Evolutionary conservation across 1,284 basidiomycete genomes (phyloP), one percentile per base, ranked within the genome.

Genomic region (Fomes fomentarius): DNA sequence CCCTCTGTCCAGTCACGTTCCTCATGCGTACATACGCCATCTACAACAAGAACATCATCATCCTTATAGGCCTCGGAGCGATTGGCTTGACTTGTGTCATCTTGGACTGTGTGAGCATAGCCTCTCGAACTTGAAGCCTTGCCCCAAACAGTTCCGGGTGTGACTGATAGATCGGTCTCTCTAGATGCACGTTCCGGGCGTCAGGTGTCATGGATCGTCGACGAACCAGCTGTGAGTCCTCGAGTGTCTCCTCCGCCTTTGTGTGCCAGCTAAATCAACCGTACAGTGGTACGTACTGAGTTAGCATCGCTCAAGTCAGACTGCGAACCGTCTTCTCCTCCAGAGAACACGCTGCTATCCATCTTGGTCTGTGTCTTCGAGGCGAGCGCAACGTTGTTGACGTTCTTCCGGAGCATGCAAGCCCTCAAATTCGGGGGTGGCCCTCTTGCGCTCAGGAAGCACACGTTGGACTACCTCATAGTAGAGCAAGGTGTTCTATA

Each of bases 11-110:
- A 73, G 71, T 62, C 28, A 67, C 69, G 0, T 71, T 71, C 65
- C 57, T 65, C 12, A 58, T 62, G 21, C 57, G 73, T 39, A 71
- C 71, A 1, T 74, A 67, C 37, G 72, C 69, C 1, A 64, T 75
- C 3, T 75, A 60, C 40, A 60, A 56, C 15, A 57, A 62, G 41
- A 72, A 60, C 57, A 57, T 45, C 6, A 25, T 60, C 21, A 52
- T 74, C n/a, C 58, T 70, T 4, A 35, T 50, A 3, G 60, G 61
- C 34, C 66, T 74, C 19, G 62, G 63, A 10, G 45, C 59, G 5
- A 43, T 73, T 7, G 71, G 66, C 9, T 26, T 68, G n/a, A 52
- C 62, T 10, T 66, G 66, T 43, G 58, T 72, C 19, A 55, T 63
- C 14, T 57, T 69, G 8, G 71, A 73, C 49, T 63, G 68, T 38